phyloP scores from a whole-genome alignment of 257 asterid species.

The Capsicum rhomboideum region DNA sequence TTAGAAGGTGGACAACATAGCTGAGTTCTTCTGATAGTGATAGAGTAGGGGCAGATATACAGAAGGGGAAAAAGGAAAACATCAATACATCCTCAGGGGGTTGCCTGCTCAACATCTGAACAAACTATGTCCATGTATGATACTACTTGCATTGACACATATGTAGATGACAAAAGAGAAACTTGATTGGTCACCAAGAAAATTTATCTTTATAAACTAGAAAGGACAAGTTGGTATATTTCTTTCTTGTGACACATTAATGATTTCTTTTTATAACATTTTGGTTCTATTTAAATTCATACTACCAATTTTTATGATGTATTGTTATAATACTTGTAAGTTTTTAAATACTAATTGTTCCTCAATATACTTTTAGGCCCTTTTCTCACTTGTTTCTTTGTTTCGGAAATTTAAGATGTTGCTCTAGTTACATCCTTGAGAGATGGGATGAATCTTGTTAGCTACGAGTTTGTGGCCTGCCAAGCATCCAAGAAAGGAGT shows the following conservation, averaged over 20 bases:
- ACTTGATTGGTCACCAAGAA: background rate
- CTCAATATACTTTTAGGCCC: background rate
- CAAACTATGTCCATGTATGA: background rate
- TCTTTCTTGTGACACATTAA: background rate
- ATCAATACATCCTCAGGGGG: background rate
- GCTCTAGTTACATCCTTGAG: constrained; percentile 86
- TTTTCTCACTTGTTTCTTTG: background rate
- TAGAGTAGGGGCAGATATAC: background rate
- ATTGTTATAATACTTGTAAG: background rate
- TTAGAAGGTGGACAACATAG: background rate
- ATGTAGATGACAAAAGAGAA: background rate
- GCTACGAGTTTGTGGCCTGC: constrained; percentile 96
- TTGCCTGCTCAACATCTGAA: background rate
- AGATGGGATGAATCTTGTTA: constrained; percentile 96
- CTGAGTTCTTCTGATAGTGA: background rate
- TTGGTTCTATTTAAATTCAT: background rate
- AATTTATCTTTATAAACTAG: background rate
- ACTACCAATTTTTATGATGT: background rate
- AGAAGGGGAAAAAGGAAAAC: background rate
- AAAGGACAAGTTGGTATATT: background rate
- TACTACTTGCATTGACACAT: background rate
- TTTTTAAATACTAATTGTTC: background rate
- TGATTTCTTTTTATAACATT: background rate
- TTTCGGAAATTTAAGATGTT: constrained; percentile 38
- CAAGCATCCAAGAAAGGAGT: constrained; percentile 89